Conservation (phyloP, 2,329 filamentous ascomycete species). For the Aspergillus sp. region DNA sequence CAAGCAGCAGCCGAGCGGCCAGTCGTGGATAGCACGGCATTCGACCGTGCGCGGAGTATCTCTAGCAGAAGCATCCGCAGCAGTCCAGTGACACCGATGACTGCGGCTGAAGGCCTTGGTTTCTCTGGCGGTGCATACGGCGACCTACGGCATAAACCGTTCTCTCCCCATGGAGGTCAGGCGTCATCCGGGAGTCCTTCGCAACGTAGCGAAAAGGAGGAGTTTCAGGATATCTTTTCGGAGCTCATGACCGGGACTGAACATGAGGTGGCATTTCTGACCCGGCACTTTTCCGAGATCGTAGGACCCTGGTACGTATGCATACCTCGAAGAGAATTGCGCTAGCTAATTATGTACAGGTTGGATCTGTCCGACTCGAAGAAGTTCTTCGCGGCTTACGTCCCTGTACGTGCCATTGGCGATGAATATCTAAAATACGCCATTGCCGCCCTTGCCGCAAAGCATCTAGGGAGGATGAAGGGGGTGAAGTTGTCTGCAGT, state of each 20-base stretch:
- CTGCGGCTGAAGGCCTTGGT: background rate
- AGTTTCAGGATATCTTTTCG: slow-evolving; percentile 34
- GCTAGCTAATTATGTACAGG: slow-evolving; percentile 22
- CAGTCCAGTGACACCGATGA: slow-evolving; percentile 1
- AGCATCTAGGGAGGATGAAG: slow-evolving; percentile 36
- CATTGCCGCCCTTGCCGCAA: slow-evolving; percentile 39
- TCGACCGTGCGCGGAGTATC: slow-evolving; percentile 3
- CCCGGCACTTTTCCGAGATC: slow-evolving; percentile 34
- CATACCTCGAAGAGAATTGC: background rate
- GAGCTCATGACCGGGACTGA: slow-evolving; percentile 37
- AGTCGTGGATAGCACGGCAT: background rate
- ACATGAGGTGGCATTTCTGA: slow-evolving; percentile 38
- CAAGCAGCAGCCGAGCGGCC: background rate
- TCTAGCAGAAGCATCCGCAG: slow-evolving; percentile 3
- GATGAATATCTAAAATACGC: slow-evolving; percentile 34
- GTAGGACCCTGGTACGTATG: slow-evolving; percentile 34
- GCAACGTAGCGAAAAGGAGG: slow-evolving; percentile 25
- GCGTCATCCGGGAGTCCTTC: slow-evolving; percentile 16
- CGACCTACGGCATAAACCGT: slow-evolving; percentile 2
- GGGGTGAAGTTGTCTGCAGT: slow-evolving; percentile 20
- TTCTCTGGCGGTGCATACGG: background rate
- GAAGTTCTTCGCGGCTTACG: slow-evolving; percentile 38
- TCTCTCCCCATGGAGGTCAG: slow-evolving; percentile 4
- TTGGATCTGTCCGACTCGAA: slow-evolving; percentile 39
- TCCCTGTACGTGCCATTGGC: slow-evolving; percentile 36